phyloP scores from a whole-genome alignment of 768 basidiomycete genomes.

The Lyophyllum atratum region DNA sequence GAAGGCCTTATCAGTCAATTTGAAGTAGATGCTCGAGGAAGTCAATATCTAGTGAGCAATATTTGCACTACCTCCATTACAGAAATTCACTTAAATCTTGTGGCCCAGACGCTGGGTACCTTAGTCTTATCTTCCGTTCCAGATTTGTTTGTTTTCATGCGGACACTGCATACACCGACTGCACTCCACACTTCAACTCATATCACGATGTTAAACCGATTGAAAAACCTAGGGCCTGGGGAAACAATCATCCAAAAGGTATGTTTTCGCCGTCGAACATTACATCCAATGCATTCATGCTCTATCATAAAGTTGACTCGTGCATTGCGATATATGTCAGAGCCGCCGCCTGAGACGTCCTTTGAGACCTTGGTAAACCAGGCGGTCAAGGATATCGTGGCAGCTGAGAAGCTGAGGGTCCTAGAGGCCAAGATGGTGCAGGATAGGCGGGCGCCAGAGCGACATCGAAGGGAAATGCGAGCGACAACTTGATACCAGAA shows the following conservation, averaged over 20 bases:
- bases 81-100: conserved; percentile 3
- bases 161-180: conserved; percentile 52
- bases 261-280: conserved; percentile 6
- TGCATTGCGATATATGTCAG: conserved; percentile 51
- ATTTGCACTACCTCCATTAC: not conserved
- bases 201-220: conserved; percentile 47
- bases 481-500: conserved; percentile 7
- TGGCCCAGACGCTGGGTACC: conserved; percentile 50
- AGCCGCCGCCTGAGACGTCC: conserved; percentile 48
- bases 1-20: conserved; percentile 52
- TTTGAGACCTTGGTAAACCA: conserved; percentile 55
- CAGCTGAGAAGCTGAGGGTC: conserved; percentile 68
- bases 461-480: conserved; percentile 21
- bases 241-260: conserved; percentile 58
- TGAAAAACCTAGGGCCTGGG: conserved; percentile 46
- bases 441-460: conserved; percentile 30
- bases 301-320: conserved; percentile 47
- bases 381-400: conserved; percentile 61
- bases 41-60: conserved; percentile 39
- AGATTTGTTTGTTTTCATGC: conserved; percentile 65
- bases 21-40: conserved; percentile 47
- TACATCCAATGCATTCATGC: not conserved
- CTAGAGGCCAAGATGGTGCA: conserved; percentile 41
- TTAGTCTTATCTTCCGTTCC: conserved; percentile 62
- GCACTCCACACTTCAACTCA: conserved; percentile 56